Evolutionary conservation across 441 rosid genomes (phyloP).

Genomic region (Pelargonium australe): DNA sequence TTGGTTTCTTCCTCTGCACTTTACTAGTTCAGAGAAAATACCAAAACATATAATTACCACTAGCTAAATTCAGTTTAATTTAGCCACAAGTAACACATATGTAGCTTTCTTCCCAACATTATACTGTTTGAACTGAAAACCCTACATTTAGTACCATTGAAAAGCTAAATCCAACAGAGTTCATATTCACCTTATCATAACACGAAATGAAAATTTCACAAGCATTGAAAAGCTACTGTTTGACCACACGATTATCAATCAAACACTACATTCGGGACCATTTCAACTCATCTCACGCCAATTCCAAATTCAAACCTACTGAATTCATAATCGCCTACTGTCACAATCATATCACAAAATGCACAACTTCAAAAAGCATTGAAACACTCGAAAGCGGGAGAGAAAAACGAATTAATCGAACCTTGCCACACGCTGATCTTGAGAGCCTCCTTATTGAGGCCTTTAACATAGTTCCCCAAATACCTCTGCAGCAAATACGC

Average conservation of each 20-base stretch:
- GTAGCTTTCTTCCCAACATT: background rate
- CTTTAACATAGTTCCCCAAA: constrained; percentile 83
- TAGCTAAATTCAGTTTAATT: too few relatives aligned
- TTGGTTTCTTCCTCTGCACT: too few relatives aligned
- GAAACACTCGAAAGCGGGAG: background rate
- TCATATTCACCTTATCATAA: background rate
- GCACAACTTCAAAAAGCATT: background rate
- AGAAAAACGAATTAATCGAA: constrained; percentile 17
- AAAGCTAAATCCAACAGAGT: background rate
- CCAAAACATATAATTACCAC: too few relatives aligned
- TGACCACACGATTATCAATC: too few relatives aligned
- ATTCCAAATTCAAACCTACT: too few relatives aligned
- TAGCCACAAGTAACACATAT: background rate
- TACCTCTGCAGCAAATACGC: constrained; percentile 76
- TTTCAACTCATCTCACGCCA: too few relatives aligned
- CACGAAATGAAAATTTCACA: background rate
- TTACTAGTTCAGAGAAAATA: too few relatives aligned
- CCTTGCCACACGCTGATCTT: constrained; percentile 98
- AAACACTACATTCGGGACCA: too few relatives aligned
- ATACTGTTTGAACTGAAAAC: background rate
- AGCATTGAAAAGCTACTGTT: background rate
- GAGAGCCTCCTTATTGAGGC: constrained; percentile 88
- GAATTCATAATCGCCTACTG: too few relatives aligned
- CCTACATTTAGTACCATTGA: background rate
- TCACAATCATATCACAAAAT: too few relatives aligned